phyloP scores from a whole-genome alignment of 2,329 filamentous ascomycete species.

The Botrytis paeoniae region DNA sequence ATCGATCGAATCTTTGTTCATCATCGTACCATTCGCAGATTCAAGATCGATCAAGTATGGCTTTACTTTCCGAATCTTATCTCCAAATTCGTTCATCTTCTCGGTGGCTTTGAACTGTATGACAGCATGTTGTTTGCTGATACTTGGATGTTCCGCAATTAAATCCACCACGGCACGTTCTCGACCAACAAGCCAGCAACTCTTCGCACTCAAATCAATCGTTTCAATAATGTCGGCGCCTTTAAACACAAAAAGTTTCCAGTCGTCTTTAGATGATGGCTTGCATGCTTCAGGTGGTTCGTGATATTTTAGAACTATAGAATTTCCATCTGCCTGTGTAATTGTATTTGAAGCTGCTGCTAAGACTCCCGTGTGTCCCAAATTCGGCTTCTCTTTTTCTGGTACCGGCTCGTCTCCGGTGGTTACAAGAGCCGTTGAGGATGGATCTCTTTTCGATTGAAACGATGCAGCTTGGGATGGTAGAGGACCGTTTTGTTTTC shows the following conservation, averaged over 20 bases:
- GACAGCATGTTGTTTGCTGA: slow-evolving; percentile 93
- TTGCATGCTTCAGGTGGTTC: slow-evolving; percentile 92
- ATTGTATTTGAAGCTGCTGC: slow-evolving; percentile 82
- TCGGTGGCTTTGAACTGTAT: slow-evolving; percentile 87
- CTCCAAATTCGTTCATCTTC: slow-evolving; percentile 81
- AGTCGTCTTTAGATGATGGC: slow-evolving; percentile 71
- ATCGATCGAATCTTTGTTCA: slow-evolving; percentile 75
- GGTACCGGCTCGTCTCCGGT: slow-evolving; percentile 45
- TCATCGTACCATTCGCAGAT: slow-evolving; percentile 81
- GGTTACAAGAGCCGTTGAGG: slow-evolving; percentile 28
- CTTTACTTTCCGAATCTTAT: slow-evolving; percentile 73
- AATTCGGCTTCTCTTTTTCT: slow-evolving; percentile 87
- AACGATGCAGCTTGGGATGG: slow-evolving; percentile 61
- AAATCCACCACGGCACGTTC: slow-evolving; percentile 80
- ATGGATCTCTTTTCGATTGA: slow-evolving; percentile 49
- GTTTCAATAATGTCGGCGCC: slow-evolving; percentile 76
- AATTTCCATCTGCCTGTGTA: slow-evolving; percentile 68
- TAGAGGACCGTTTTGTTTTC: slow-evolving; percentile 47
- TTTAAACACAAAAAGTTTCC: slow-evolving; percentile 94
- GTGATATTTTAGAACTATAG: slow-evolving; percentile 88
- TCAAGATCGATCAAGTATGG: slow-evolving; percentile 93
- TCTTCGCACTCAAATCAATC: slow-evolving; percentile 69
- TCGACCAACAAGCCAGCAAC: slow-evolving; percentile 87
- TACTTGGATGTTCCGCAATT: slow-evolving; percentile 81
- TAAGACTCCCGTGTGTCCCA: slow-evolving; percentile 72